These are phyloP conservation scores for Neonectria magnoliae DNA, from an alignment of 2,329 filamentous ascomycete species.

Conservation along the genomic window DNA sequence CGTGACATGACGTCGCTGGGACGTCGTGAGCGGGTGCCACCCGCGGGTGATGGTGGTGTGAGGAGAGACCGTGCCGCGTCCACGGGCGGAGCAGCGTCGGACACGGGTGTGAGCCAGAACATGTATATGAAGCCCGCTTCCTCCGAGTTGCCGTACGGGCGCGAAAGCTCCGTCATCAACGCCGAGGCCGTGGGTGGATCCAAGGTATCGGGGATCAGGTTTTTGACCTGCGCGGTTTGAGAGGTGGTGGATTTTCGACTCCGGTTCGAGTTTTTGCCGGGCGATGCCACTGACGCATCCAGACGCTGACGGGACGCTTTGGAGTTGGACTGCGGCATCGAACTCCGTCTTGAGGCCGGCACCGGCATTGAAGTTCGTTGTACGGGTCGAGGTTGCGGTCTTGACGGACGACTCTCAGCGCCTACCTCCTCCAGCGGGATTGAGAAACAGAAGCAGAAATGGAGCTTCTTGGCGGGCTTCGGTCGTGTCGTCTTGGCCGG, in stretches of 20 bases:
- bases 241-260: conserved; percentile 47
- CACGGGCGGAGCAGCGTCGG: conserved; percentile 63
- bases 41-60: conserved; percentile 56
- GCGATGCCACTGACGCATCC: conserved; percentile 39
- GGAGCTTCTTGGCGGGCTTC: conserved; percentile 44
- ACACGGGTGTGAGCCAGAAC: conserved; percentile 87
- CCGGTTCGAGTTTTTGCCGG: conserved; percentile 43
- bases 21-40: conserved; percentile 52
- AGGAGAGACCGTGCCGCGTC: conserved; percentile 70
- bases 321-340: conserved; percentile 26
- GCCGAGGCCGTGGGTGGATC: conserved; percentile 74
- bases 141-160: conserved; percentile 73
- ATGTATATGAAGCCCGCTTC: conserved; percentile 97
- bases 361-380: conserved; percentile 48
- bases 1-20: conserved; percentile 65
- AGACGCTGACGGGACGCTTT: conserved; percentile 24
- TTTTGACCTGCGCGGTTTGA: conserved; percentile 45
- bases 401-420: conserved; percentile 48
- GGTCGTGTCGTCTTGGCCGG: conserved; percentile 29
- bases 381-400: conserved; percentile 59
- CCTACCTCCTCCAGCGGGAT: conserved; percentile 58
- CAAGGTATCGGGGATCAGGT: conserved; percentile 74
- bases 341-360: conserved; percentile 28
- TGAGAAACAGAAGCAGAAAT: conserved; percentile 64
- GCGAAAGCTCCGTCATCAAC: conserved; percentile 78